These are phyloP conservation scores for Cladosporium phlei DNA, from an alignment of 2,329 filamentous ascomycete genomes.

Conservation along the genomic window DNA sequence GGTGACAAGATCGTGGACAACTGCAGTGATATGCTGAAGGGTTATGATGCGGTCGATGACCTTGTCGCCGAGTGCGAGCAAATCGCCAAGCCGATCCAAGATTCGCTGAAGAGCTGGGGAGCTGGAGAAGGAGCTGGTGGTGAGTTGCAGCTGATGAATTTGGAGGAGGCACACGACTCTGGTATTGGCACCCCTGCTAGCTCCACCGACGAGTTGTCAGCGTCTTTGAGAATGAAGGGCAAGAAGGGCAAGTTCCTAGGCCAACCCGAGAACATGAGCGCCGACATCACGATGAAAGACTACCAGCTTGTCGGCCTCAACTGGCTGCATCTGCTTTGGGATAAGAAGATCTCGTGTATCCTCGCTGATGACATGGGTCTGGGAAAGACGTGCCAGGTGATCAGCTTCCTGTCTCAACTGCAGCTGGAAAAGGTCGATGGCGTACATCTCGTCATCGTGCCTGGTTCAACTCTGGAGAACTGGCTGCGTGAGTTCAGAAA, in stretches of 20 bases:
- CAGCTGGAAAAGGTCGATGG: slow-evolving; percentile 64
- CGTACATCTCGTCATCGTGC: slow-evolving; percentile 81
- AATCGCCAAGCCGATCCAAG: slow-evolving; percentile 62
- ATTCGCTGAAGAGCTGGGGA: slow-evolving; percentile 64
- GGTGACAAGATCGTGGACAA: slow-evolving; percentile 65
- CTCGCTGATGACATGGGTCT: slow-evolving; percentile 94
- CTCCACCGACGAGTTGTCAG: slow-evolving; percentile 29
- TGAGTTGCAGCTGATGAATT: slow-evolving; percentile 56
- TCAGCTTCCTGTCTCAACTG: slow-evolving; percentile 81
- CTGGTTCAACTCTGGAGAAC: slow-evolving; percentile 89
- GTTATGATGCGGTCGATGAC: slow-evolving; percentile 77
- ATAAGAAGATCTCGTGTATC: slow-evolving; percentile 77
- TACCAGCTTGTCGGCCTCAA: slow-evolving; percentile 94
- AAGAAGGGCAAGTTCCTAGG: slow-evolving; percentile 46
- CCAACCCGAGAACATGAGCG: slow-evolving; percentile 74
- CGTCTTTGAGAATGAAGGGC: slow-evolving; percentile 35
- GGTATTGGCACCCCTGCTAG: slow-evolving; percentile 60
- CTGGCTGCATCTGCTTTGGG: slow-evolving; percentile 83
- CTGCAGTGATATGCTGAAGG: slow-evolving; percentile 67
- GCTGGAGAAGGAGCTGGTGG: slow-evolving; percentile 56
- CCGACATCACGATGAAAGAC: slow-evolving; percentile 75
- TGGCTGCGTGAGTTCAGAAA: slow-evolving; percentile 87
- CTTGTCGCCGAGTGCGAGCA: slow-evolving; percentile 72
- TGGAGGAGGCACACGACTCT: slow-evolving; percentile 56
- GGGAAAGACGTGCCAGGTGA: slow-evolving; percentile 95